phyloP scores from a whole-genome alignment of 2,329 filamentous ascomycete genomes.

The Trichoderma atrobrunneum region DNA sequence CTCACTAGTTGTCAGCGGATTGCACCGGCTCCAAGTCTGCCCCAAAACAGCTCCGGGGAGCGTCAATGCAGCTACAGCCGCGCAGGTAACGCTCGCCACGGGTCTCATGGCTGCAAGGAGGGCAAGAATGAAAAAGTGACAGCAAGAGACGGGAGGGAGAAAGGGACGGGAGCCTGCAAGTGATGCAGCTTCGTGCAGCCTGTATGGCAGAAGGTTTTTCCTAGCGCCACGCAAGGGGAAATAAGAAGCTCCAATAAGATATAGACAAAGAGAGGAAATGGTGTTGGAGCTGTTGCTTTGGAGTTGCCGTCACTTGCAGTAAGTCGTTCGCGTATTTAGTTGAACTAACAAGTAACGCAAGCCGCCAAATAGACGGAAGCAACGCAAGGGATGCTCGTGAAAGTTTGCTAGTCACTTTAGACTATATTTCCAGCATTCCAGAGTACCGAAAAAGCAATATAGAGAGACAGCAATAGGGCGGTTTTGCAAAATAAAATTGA shows the following conservation, averaged over 20 bases:
- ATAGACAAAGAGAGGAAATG: not conserved
- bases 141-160: not conserved
- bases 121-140: not conserved
- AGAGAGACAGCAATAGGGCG: not conserved
- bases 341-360: not conserved
- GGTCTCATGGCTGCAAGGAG: slow-evolving; percentile 20
- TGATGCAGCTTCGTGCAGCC: slow-evolving; percentile 2
- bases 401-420: not conserved
- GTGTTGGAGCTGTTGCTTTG: not conserved
- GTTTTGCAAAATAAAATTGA: not conserved
- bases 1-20: slow-evolving; percentile 38
- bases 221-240: slow-evolving; percentile 14
- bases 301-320: not conserved
- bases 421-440: slow-evolving; percentile 10
- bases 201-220: not conserved
- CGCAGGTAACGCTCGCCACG: slow-evolving; percentile 5
- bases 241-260: not conserved
- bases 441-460: not conserved
- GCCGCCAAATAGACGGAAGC: not conserved
- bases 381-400: not conserved
- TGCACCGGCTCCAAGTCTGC: slow-evolving; percentile 42
- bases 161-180: not conserved
- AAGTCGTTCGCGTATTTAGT: not conserved
- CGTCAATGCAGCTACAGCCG: slow-evolving; percentile 10
- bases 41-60: slow-evolving; percentile 30